phyloP scores from a whole-genome alignment of 345 rosid genomes.

The Barbarea vulgaris region DNA sequence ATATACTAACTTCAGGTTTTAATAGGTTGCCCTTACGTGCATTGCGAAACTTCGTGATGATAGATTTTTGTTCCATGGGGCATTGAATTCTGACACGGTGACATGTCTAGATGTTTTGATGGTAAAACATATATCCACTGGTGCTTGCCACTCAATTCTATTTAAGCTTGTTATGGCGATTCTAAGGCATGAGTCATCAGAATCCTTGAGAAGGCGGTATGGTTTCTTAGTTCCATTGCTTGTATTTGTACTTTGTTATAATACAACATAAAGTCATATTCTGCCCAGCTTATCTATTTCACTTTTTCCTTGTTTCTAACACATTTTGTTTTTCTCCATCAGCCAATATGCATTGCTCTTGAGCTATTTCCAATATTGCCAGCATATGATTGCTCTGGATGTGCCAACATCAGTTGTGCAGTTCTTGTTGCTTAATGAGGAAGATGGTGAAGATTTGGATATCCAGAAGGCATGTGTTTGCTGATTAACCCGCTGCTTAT shows the following conservation, averaged over 20 bases:
- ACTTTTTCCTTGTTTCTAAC: slow-evolving; percentile 8
- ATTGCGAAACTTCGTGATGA: slow-evolving; percentile 96
- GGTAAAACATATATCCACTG: slow-evolving; percentile 84
- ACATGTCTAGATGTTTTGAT: slow-evolving; percentile 81
- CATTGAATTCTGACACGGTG: slow-evolving; percentile 68
- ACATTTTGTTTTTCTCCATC: slow-evolving; percentile 34
- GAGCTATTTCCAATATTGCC: slow-evolving; percentile 94
- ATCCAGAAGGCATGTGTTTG: slow-evolving; percentile 61
- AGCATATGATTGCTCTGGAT: slow-evolving; percentile 81
- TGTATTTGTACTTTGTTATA: slow-evolving; percentile 4
- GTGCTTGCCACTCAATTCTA: slow-evolving; percentile 85
- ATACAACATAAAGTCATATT: slow-evolving; percentile 27
- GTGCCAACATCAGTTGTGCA: slow-evolving; percentile 81
- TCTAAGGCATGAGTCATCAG: slow-evolving; percentile 88
- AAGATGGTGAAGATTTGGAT: slow-evolving; percentile 86
- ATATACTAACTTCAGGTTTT: slow-evolving; percentile 31
- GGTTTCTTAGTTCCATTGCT: slow-evolving; percentile 26
- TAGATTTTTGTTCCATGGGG: slow-evolving; percentile 66
- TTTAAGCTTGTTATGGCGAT: slow-evolving; percentile 86
- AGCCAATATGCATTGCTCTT: slow-evolving; percentile 94
- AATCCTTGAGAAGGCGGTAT: slow-evolving; percentile 95
- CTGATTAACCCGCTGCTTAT: slow-evolving; percentile 8
- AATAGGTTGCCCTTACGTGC: slow-evolving; percentile 94
- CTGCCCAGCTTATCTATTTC: not conserved
- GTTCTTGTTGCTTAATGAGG: slow-evolving; percentile 71